Base-by-base conservation (phyloP, 176 grass and related monocot species). In the Tillandsia leiboldiana region DNA sequence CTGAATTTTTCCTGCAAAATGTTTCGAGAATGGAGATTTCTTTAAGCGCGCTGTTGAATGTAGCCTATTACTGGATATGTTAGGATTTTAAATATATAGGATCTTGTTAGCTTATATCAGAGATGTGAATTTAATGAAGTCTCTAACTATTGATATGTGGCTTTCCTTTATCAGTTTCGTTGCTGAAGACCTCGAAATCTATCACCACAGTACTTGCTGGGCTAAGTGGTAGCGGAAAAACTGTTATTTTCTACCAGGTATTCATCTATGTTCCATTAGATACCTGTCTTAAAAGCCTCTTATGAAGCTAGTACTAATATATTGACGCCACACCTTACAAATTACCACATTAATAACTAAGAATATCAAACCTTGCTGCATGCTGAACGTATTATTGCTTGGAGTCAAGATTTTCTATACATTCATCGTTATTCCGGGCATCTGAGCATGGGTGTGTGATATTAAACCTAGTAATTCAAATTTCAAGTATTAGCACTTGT, bases 221-320 rank as follows among this genome's bases (percentile, higher is more conserved):
- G 69, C 83, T 99, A 51, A 90, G 59, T 77, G 89, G 89, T 57
- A 80, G 94, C 71, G 94, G 94, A n/a, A 99, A 99, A 86, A 93
- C 94, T 59, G 66, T 87, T 63, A 84, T 99, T 29, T 99, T 93
- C 75, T 93, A 90, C 65, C 94, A 99, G 84, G 94, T 93, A 86
- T 63, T 57, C 77, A 1, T 23, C 15, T 63, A 49, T 33, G 66
- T 71, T 20, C 15, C 22, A 15, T 10, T 2, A 18, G 22, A 20
- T 61, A 61, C 22, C 56, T 61, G 56, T 61, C 17, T 18, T 5
- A 61, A 22, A 61, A 42, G 33, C 33, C 33, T 9, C 22, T 61
- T 22, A 61, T 61, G 53, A 61, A 3, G 5, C 33, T 6, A 42
- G 33, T 42, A 42, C 33, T 42, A 42, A 42, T 42, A 42, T 42